Percentiles rank a stretch among this genome's conserved stretches.
phyloP scores from a whole-genome alignment of 2,329 filamentous ascomycete species.

The Penicillium occitanis region DNA sequence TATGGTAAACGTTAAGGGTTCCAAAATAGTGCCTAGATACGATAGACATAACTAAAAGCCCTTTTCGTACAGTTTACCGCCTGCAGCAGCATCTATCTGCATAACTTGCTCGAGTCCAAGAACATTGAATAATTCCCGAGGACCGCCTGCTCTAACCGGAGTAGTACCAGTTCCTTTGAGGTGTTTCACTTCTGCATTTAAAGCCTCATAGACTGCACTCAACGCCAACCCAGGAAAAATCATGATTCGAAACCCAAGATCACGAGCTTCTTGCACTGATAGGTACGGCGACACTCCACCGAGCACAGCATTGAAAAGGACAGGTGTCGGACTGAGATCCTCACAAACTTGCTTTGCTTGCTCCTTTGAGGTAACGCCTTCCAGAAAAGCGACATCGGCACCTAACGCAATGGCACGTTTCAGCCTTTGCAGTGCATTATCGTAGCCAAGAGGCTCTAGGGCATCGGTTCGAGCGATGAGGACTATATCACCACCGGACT shows the following conservation, averaged over 20 bases:
- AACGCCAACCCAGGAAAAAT: conserved; percentile 35
- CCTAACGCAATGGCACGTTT: conserved; percentile 32
- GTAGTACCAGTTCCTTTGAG: conserved; percentile 32
- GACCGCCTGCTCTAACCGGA: conserved; percentile 18
- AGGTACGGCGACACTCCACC: conserved; percentile 34
- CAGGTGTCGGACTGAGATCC: conserved; percentile 30
- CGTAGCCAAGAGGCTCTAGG: conserved; percentile 29
- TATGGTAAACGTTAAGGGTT: background rate
- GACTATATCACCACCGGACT: conserved; percentile 33
- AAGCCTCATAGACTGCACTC: conserved; percentile 28
- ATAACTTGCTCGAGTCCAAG: conserved; percentile 33
- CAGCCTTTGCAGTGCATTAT: conserved; percentile 31
- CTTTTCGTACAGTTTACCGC: conserved; percentile 24
- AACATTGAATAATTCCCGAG: conserved; percentile 33
- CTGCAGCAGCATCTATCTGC: conserved; percentile 32
- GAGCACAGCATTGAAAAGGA: conserved; percentile 39
- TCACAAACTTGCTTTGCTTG: conserved; percentile 28
- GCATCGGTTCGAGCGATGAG: conserved; percentile 39
- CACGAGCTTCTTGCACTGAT: conserved; percentile 30
- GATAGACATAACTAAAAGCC: conserved; percentile 19
- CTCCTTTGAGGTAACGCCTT: conserved; percentile 32
- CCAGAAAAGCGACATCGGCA: conserved; percentile 36
- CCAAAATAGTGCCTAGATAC: background rate
- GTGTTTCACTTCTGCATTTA: conserved; percentile 26
- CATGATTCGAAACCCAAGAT: conserved; percentile 37